A percentile compares a stretch with the other conserved stretches of the same genome.
These are phyloP conservation scores for Salix caprea DNA, from an alignment of 345 rosid genomes.

Conservation along the genomic window DNA sequence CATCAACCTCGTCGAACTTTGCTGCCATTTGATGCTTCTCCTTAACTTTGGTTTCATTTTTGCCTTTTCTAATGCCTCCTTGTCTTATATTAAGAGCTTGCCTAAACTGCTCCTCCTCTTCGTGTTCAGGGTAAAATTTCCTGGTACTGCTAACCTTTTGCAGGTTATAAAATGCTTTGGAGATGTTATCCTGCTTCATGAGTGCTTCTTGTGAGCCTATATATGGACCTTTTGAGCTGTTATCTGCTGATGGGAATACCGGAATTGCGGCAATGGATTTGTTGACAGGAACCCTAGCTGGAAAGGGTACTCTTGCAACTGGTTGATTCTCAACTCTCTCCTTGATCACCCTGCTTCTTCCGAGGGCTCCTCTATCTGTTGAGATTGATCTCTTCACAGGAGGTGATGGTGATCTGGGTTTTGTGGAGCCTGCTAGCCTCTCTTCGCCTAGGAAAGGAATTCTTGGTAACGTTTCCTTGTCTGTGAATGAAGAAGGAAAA, in stretches of 20 bases:
- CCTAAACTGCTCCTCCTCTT: slow-evolving; percentile 80
- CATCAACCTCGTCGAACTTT: slow-evolving; percentile 51
- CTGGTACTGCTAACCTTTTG: slow-evolving; percentile 45
- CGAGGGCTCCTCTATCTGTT: slow-evolving; percentile 67
- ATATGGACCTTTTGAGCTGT: slow-evolving; percentile 20
- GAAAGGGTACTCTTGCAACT: slow-evolving; percentile 61
- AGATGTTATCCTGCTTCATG: slow-evolving; percentile 44
- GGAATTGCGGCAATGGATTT: slow-evolving; percentile 50
- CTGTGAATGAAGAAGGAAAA: slow-evolving; percentile 58
- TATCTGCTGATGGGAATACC: slow-evolving; percentile 40
- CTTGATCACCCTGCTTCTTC: slow-evolving; percentile 47
- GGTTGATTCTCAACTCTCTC: slow-evolving; percentile 55
- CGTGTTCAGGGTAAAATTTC: slow-evolving; percentile 53
- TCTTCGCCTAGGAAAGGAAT: slow-evolving; percentile 48
- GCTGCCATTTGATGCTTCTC: slow-evolving; percentile 56
- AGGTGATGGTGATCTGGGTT: slow-evolving; percentile 72
- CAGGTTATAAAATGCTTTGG: slow-evolving; percentile 43
- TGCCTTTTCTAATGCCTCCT: slow-evolving; percentile 67
- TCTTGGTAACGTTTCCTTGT: slow-evolving; percentile 55
- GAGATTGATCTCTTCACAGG: slow-evolving; percentile 73
- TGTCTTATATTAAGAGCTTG: slow-evolving; percentile 73
- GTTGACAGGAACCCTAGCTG: slow-evolving; percentile 70
- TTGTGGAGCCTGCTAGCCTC: slow-evolving; percentile 29
- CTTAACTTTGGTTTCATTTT: slow-evolving; percentile 56
- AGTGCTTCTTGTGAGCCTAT: slow-evolving; percentile 25